phyloP scores from a whole-genome alignment of 805 yeast genomes.

The Teunomyces stri region DNA sequence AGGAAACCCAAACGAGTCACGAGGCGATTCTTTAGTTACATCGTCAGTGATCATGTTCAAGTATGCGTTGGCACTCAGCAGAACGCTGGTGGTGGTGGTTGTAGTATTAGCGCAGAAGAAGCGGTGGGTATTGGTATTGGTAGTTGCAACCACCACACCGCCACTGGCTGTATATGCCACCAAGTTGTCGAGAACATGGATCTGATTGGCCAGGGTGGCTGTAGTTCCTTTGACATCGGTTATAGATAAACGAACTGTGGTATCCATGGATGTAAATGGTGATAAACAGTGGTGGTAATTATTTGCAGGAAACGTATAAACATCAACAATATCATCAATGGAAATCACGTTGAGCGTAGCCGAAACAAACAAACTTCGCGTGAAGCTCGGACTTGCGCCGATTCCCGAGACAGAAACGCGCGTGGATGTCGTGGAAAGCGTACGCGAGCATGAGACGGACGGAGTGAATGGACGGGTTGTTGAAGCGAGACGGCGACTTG shows the following conservation, averaged over 20 bases:
- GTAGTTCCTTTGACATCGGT: conserved; percentile 44
- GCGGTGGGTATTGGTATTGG: conserved; percentile 36
- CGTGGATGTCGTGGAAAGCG: too few relatives aligned
- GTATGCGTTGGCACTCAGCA: conserved; percentile 25
- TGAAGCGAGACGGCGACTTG: conserved; percentile 18
- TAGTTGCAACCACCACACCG: conserved; percentile 52
- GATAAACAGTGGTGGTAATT: not conserved
- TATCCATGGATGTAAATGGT: not conserved
- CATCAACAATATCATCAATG: not conserved
- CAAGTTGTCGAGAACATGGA: conserved; percentile 36
- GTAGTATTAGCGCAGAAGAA: conserved; percentile 50
- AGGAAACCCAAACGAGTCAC: conserved; percentile 38
- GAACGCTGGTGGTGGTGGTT: conserved; percentile 5
- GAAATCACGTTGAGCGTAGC: conserved; percentile 29
- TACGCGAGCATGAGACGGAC: not conserved
- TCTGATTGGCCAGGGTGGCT: conserved; percentile 39
- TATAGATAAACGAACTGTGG: conserved; percentile 6
- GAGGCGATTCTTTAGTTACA: conserved; percentile 8
- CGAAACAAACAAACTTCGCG: conserved; percentile 44
- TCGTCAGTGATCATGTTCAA: conserved; percentile 21
- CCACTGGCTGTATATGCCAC: conserved; percentile 59
- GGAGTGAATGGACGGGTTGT: conserved; percentile 9
- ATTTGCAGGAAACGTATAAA: conserved; percentile 4
- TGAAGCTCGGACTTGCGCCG: conserved; percentile 30
- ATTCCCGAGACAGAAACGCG: not conserved